phyloP scores from a whole-genome alignment of 2,329 filamentous ascomycete genomes.

The Macrophomina phaseolina region DNA sequence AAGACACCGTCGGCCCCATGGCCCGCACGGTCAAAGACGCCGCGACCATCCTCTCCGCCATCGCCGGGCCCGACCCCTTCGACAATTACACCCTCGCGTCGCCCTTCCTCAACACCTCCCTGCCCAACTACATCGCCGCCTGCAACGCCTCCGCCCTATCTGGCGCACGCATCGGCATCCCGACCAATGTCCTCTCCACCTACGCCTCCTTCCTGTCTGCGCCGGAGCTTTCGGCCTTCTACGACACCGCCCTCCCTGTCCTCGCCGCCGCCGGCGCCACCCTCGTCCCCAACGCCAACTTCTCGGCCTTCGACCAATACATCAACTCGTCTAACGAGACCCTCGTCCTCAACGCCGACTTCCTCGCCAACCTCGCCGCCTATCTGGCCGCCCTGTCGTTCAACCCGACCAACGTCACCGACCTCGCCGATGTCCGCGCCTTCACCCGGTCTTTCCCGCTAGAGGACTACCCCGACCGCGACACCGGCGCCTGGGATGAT shows the following conservation, averaged over 20 bases:
- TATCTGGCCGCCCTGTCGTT: conserved; percentile 63
- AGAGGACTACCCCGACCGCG: conserved; percentile 67
- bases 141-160: conserved; percentile 59
- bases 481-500: conserved; percentile 63
- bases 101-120: conserved; percentile 52
- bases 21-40: conserved; percentile 64
- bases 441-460: conserved; percentile 61
- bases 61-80: conserved; percentile 59
- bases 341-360: conserved; percentile 64
- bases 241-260: conserved; percentile 56
- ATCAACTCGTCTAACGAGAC: conserved; percentile 47
- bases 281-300: conserved; percentile 66
- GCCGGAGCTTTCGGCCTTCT: conserved; percentile 58
- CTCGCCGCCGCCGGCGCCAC: conserved; percentile 63
- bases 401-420: conserved; percentile 64
- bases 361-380: conserved; percentile 59
- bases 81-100: conserved; percentile 66
- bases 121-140: conserved; percentile 67
- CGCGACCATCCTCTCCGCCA: conserved; percentile 62
- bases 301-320: conserved; percentile 58
- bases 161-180: conserved; percentile 68
- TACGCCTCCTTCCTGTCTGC: conserved; percentile 37
- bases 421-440: conserved; percentile 57
- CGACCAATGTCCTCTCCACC: conserved; percentile 61
- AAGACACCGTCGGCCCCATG: conserved; percentile 64